Evolutionary conservation across 2,329 filamentous ascomycete genomes (phyloP).

Genomic region (Bipolaris cookei): DNA sequence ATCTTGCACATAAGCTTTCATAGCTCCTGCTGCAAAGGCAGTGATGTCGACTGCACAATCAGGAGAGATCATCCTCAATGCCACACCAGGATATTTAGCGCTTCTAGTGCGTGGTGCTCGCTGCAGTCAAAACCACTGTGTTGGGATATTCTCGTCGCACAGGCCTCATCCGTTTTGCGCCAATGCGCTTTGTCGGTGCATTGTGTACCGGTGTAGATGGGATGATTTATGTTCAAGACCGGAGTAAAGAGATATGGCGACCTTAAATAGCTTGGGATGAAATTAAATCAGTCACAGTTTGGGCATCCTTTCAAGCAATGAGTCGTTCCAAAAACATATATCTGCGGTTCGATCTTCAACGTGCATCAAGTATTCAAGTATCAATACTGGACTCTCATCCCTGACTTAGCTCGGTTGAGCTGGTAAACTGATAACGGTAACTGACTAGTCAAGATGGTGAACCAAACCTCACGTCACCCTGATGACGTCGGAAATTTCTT

Average conservation of each 20-base stretch:
- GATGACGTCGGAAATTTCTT: not conserved
- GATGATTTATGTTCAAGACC: not conserved
- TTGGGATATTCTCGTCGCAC: not conserved
- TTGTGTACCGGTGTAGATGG: not conserved
- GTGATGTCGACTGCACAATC: not conserved
- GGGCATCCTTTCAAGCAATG: not conserved
- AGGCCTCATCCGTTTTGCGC: not conserved
- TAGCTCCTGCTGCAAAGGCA: not conserved
- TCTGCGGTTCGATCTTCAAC: not conserved
- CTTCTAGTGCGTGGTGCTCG: not conserved
- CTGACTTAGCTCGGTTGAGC: not conserved
- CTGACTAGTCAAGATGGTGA: not conserved
- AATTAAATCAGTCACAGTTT: not conserved
- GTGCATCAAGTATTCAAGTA: not conserved
- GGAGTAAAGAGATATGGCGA: not conserved
- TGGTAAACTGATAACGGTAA: not conserved
- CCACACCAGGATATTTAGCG: not conserved
- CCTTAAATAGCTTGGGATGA: not conserved
- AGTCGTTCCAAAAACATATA: not conserved
- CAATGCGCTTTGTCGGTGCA: not conserved
- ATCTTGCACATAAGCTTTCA: not conserved
- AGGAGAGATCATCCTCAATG: too few species aligned
- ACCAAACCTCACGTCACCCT: not conserved
- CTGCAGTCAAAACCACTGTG: not conserved
- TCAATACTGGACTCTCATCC: not conserved